A percentile compares a stretch with the other conserved stretches of the same genome.
Conservation (phyloP, 352 stramenopile genomes). For the Phytophthora sansomeana region DNA sequence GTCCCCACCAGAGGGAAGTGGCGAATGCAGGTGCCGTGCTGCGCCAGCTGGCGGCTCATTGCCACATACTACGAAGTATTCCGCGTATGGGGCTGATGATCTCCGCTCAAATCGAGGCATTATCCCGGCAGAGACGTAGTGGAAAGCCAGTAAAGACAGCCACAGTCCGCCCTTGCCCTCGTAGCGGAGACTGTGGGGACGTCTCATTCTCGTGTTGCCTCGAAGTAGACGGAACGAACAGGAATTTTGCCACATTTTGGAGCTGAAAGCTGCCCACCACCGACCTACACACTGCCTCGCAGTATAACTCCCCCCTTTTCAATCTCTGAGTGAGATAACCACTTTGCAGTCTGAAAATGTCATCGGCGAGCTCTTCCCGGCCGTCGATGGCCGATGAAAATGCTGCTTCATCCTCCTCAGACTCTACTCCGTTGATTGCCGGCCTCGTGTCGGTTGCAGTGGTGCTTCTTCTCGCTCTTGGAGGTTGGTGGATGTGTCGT, state of each 20-base stretch:
- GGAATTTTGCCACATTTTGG: background rate
- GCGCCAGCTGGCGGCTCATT: conserved; percentile 9
- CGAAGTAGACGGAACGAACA: background rate
- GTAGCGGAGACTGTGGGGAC: conserved; percentile 16
- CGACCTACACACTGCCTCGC: conserved; percentile 1
- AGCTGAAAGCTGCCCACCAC: too few relatives aligned
- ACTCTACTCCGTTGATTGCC: conserved; percentile 25
- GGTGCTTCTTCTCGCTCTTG: conserved; percentile 27
- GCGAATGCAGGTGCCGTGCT: background rate
- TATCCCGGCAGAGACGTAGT: conserved; percentile 22
- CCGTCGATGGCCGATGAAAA: background rate
- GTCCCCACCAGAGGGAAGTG: background rate
- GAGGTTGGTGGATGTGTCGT: conserved; percentile 23
- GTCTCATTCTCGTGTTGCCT: conserved; percentile 23
- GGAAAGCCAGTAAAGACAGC: conserved; percentile 24
- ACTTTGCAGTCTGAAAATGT: conserved; percentile 4
- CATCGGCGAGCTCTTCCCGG: conserved; percentile 14
- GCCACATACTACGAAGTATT: conserved; percentile 8
- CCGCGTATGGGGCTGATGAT: background rate
- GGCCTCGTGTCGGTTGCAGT: conserved; percentile 15
- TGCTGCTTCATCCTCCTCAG: conserved; percentile 2
- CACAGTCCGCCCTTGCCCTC: conserved; percentile 26
- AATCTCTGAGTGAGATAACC: conserved; percentile 14
- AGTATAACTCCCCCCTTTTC: background rate
- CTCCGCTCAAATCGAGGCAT: conserved; percentile 11